Percentiles rank a stretch among this genome's conserved stretches.
phyloP scores from a whole-genome alignment of 495 filamentous ascomycete species.

The Glonium stellatum region DNA sequence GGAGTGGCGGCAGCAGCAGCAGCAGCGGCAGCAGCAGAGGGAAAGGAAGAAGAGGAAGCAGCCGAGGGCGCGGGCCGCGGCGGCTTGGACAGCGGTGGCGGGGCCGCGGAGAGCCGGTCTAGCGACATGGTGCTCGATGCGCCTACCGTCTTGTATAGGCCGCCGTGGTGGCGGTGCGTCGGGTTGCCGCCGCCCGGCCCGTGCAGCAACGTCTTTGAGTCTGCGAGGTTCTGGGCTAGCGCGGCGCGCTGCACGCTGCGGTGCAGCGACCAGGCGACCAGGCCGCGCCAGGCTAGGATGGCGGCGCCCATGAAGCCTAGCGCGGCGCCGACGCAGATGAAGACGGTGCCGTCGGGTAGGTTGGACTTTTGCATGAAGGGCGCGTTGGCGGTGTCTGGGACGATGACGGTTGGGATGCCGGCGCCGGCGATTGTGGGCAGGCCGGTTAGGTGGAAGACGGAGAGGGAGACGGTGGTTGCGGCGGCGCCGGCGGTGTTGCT shows the following conservation, averaged over 20 bases:
- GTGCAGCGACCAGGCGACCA: constrained; percentile 88
- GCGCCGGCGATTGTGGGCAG: constrained; percentile 46
- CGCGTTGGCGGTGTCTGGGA: constrained; percentile 76
- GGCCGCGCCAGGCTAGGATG: constrained; percentile 77
- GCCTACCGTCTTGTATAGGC: constrained; percentile 36
- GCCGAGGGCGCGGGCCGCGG: constrained; percentile 41
- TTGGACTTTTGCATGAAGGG: constrained; percentile 94
- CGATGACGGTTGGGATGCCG: constrained; percentile 52
- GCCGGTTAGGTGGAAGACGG: constrained; percentile 27
- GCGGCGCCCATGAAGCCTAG: constrained; percentile 74
- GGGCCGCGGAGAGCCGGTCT: constrained; percentile 40
- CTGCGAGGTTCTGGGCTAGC: constrained; percentile 56
- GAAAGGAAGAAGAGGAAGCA: constrained; percentile 78
- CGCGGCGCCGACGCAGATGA: constrained; percentile 86
- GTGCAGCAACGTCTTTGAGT: constrained; percentile 52
- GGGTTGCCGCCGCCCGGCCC: constrained; percentile 27
- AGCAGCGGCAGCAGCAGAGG: too few species aligned
- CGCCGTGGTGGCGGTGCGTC: too few species aligned
- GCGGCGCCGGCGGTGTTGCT: too few species aligned
- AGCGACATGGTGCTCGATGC: constrained; percentile 34
- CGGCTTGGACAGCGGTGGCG: constrained; percentile 41
- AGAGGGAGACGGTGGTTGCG: constrained; percentile 24
- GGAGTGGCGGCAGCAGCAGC: too few species aligned
- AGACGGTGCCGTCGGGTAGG: constrained; percentile 88
- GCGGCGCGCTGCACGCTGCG: constrained; percentile 80